Base-by-base conservation (phyloP, 2,329 filamentous ascomycete genomes). In the Talaromyces atroroseus region DNA sequence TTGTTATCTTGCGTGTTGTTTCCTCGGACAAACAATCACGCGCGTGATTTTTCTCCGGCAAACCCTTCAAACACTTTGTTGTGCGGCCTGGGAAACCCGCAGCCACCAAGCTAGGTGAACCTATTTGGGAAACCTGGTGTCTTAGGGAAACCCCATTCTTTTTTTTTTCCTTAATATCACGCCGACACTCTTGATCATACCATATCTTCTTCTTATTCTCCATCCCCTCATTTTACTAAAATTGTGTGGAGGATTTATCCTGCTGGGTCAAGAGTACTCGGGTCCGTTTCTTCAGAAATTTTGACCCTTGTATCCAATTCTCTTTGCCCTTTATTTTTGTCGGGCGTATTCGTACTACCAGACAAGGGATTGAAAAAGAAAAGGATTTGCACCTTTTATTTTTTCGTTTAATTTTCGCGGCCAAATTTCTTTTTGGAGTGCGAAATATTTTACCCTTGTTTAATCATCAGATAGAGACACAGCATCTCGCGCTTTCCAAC, bases 401-500 rank as follows among this genome's bases (percentile, higher is more conserved):
- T 7, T 10, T 16, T 10, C 2, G 7, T 29, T 11, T 29, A 16
- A 36, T 36, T 16, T 14, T 44, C 40, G 40, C 20, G 40, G 18
- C 40, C 20, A 23, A 3, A 2, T 44, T 44, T 20, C 12, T 44
- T 20, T 20, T 23, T 44, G 40, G 26, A 36, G 26, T 46, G 50
- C 40, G 50, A 46, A 36, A 20, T 29, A 5, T 20, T 46, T 26
- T 24, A 16, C 44, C 40, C 14, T 45, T 45, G 23, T 44, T 21
- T 21, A 21, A 21, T 10, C n/a, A 11, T 21, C 38, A 10, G 10
- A 12, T 14, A 44, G 40, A 23, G 40, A 44, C 10, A 44, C n/a
- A 44, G 10, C 53, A 29, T 59, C 56, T 65, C 60, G 61, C 51
- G 65, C 59, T 56, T 64, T 62, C 62, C 61, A 64, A 61, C 65